Evolutionary conservation across 257 asterid genomes (phyloP), one percentile per base, ranked within the genome.

Genomic region (Solanum verrucosum): DNA sequence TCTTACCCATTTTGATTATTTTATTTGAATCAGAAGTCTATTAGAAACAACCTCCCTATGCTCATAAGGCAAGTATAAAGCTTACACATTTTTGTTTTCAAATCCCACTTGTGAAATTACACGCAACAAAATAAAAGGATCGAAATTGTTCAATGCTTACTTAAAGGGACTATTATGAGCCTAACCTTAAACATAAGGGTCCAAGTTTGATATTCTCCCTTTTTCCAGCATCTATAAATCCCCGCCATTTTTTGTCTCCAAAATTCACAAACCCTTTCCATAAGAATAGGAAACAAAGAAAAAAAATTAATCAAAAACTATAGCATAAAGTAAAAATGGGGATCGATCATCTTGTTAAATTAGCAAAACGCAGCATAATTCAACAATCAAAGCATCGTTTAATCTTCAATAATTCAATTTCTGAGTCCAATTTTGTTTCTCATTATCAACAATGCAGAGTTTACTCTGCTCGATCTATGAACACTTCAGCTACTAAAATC

Each of bases 351-450:
- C 68, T 87, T 46, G 35, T 85, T 73, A 70, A 88, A 84, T 65
- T 90, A 90, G 71, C 93, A 72, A 89, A 83, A 52, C 63, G 44
- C 72, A 87, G 92, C 91, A 42, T 87, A 63, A 56, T 81, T 74
- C 91, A 44, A 9, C 91, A n/a, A 74, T 86, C 42, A 14, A 82
- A 91, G 81, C 89, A 87, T 83, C 91, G 74, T n/a, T 87, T 33
- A 14, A 49, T 87, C 35, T 84, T 87, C 21, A 71, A 81, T 87
- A 71, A 81, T 87, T 5, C 78, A 18, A 20, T 56, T 12, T 14
- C 38, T 15, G 31, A 25, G 29, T 31, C 46, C 70, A 84, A 90
- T 88, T 88, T 23, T 77, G 23, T n/a, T 23, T 77, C 35, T 0
- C 84, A 38, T 1, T 77, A 77, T 77, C 84, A 77, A 40, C 60